Evolutionary conservation across 2,329 filamentous ascomycete genomes (phyloP).

Genomic region (Incumbomyces lentus): DNA sequence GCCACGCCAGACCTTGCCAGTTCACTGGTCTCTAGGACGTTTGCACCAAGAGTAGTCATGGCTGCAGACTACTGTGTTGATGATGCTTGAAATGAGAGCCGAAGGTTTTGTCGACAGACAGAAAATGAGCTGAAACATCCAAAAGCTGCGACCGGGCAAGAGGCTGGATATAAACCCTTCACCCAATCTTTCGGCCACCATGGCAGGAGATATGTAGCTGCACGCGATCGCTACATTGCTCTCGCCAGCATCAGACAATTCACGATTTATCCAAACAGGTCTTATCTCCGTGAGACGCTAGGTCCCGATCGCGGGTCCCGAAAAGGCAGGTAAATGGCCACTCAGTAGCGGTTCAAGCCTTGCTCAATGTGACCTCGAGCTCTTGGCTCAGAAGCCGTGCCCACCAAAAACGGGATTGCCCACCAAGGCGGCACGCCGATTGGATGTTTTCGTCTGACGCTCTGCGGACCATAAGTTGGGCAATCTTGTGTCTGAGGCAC

Average conservation of each 20-base stretch:
- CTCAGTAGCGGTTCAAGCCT: not conserved
- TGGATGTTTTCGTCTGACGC: too few relatives aligned
- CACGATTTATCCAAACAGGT: not conserved
- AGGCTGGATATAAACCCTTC: too few relatives aligned
- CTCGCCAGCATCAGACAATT: not conserved
- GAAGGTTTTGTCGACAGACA: not conserved
- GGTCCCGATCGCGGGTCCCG: not conserved
- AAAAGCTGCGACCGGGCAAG: too few relatives aligned
- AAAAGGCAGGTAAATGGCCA: not conserved
- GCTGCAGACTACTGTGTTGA: not conserved
- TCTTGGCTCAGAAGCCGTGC: too few relatives aligned
- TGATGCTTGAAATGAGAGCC: not conserved
- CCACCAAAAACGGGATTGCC: too few relatives aligned
- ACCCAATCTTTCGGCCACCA: not conserved
- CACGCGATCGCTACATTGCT: not conserved
- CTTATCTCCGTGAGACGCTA: slow-evolving; percentile 1
- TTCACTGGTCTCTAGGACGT: not conserved
- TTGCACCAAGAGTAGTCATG: not conserved
- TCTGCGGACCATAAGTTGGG: too few relatives aligned
- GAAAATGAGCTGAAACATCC: not conserved
- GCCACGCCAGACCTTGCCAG: slow-evolving; percentile 3
- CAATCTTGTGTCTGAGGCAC: too few relatives aligned
- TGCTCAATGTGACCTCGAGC: too few relatives aligned
- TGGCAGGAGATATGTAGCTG: not conserved
- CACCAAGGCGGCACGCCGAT: too few relatives aligned